A percentile compares a stretch with the other conserved stretches of the same genome.
Evolutionary conservation across 257 asterid genomes (phyloP).

Genomic region (Fraxinus cuspidata): DNA sequence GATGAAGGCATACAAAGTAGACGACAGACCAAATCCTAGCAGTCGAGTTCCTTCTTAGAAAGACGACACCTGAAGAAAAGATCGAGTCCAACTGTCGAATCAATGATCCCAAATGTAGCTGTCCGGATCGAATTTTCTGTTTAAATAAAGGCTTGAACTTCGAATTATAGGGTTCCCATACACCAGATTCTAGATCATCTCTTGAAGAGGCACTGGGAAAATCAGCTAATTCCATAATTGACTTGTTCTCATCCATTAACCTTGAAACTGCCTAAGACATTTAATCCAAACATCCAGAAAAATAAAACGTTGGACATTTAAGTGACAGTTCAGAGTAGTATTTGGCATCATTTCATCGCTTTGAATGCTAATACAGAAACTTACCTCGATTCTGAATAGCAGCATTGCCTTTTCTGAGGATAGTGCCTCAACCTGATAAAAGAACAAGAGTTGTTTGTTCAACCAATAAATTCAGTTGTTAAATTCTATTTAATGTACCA

Average conservation of each 20-base stretch:
- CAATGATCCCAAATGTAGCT: slow-evolving; percentile 70
- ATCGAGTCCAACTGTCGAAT: slow-evolving; percentile 81
- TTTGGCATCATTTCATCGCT: slow-evolving; percentile 12
- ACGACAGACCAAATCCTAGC: slow-evolving; percentile 69
- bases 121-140: slow-evolving; percentile 38
- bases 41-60: slow-evolving; percentile 62
- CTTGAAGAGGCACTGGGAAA: slow-evolving; percentile 52
- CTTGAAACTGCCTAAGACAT: slow-evolving; percentile 68
- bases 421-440: slow-evolving; percentile 78
- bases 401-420: slow-evolving; percentile 89
- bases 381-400: slow-evolving; percentile 75
- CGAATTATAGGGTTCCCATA: slow-evolving; percentile 49
- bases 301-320: neutral
- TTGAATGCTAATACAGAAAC: slow-evolving; percentile 16
- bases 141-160: slow-evolving; percentile 53
- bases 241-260: slow-evolving; percentile 58
- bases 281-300: slow-evolving; percentile 15
- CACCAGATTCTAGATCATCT: slow-evolving; percentile 53
- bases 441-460: slow-evolving; percentile 16
- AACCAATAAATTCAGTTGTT: slow-evolving; percentile 18
- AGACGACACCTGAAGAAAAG: slow-evolving; percentile 66
- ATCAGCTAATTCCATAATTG: slow-evolving; percentile 40
- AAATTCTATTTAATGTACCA: neutral
- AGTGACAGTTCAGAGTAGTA: neutral
- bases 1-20: slow-evolving; percentile 78